Evolutionary conservation across 2,329 filamentous ascomycete species (phyloP), one percentile per base, ranked within the genome.

Genomic region (Aspergillus thermomutatus): DNA sequence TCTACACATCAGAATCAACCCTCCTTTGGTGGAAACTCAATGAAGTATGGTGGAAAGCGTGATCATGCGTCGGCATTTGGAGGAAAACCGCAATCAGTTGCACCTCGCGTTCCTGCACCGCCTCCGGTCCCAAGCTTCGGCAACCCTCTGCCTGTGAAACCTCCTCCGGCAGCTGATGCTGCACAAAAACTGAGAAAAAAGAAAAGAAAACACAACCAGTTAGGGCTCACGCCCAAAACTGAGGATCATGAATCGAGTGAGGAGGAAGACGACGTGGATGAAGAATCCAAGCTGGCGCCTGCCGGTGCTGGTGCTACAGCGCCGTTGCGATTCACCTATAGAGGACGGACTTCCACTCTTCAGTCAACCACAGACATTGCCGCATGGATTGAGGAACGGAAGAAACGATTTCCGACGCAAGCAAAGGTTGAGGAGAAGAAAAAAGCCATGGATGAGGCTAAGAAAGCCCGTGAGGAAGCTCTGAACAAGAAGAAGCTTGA

Each of bases 321-420:
- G 23, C 62, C 72, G 51, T 65, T 82, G 31, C 75, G 78, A 34
- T 81, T 87, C 60, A 81, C 83, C 55, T 83, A 85, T 64, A 78
- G 80, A 62, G 82, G 83, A n/a, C 72, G 79, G 64, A 78, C 82
- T 47, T 70, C 82, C 3, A 80, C 77, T 0, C 70, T 88, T 25
- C 78, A 79, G 53, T 80, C 79, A 6, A 71, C 81, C 17, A 83
- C 84, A 57, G 92, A 97, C 68, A 81, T 97, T 54, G 83, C 85
- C 25, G 84, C 85, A 6, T 97, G 91, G 86, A 85, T 95, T 60
- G 86, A 86, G 50, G 91, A 96, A 72, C 86, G 93, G 57, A 88
- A 83, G 69, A 88, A 85, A 62, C 87, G 88, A 52, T 97, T 85
- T 70, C 93, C 93, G 1, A 97, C 92, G 2, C 84, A 85, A 70